These are phyloP conservation scores for Fusarium euwallaceae DNA, from an alignment of 2,329 filamentous ascomycete genomes.

Conservation along the genomic window DNA sequence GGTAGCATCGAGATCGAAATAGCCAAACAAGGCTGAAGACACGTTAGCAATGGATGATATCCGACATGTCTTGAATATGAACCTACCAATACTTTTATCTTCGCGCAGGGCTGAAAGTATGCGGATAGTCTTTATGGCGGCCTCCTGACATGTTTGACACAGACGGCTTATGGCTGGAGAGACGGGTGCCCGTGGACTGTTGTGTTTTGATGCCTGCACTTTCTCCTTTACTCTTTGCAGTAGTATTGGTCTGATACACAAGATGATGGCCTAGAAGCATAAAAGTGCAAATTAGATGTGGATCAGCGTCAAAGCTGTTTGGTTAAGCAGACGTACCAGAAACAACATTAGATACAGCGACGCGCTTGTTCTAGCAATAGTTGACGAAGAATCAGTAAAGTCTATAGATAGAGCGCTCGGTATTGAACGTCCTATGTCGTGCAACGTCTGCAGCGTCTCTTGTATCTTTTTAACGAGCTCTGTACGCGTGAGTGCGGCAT, in stretches of 20 bases:
- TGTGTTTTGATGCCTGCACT: constrained; percentile 32
- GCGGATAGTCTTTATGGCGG: constrained; percentile 44
- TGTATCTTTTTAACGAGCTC: constrained; percentile 47
- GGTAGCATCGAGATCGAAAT: constrained; percentile 47
- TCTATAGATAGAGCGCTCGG: constrained; percentile 40
- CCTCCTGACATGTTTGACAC: constrained; percentile 45
- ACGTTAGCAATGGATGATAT: not conserved
- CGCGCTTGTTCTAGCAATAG: constrained; percentile 42
- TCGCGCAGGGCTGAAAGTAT: constrained; percentile 41
- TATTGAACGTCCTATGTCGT: constrained; percentile 46
- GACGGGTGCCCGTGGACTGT: constrained; percentile 18
- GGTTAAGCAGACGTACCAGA: constrained; percentile 27
- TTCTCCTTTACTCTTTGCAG: constrained; percentile 49
- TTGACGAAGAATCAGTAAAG: constrained; percentile 35
- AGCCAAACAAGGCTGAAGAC: constrained; percentile 42
- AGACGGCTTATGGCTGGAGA: constrained; percentile 38
- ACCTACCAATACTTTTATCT: constrained; percentile 41
- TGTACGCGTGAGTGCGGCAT: constrained; percentile 38
- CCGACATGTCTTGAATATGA: rapidly evolving
- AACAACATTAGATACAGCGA: constrained; percentile 48
- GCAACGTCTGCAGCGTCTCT: constrained; percentile 30
- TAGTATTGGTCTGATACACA: constrained; percentile 47
- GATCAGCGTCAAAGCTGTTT: not conserved
- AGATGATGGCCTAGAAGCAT: constrained; percentile 44
- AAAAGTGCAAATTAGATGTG: not conserved